Conservation (phyloP, 2,329 filamentous ascomycete species). For the Aureobasidium pullulans region DNA sequence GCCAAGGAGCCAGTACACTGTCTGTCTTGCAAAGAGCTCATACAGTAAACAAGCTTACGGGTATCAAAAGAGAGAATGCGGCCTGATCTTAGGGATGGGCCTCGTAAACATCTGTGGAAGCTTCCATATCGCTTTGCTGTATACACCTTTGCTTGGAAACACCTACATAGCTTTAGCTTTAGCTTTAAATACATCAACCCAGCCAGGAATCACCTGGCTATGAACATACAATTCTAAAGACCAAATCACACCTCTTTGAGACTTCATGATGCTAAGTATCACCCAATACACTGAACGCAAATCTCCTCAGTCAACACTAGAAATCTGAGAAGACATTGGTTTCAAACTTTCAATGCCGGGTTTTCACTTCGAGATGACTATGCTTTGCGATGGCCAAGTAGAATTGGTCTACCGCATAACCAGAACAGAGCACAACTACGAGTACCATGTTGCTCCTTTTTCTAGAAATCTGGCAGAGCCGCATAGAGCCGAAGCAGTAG, state of each 20-base stretch:
- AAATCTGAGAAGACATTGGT: too few species aligned
- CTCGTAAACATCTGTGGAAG: neutral
- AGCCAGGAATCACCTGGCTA: neutral
- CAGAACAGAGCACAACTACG: too few species aligned
- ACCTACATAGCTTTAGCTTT: neutral
- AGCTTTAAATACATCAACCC: neutral
- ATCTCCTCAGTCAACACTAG: too few species aligned
- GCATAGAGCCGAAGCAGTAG: neutral
- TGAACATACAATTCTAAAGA: neutral
- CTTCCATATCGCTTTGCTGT: neutral
- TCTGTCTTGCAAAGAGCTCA: slow-evolving; percentile 21
- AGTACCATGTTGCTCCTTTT: too few species aligned
- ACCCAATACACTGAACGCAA: too few species aligned
- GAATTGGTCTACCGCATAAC: too few species aligned
- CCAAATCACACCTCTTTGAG: neutral
- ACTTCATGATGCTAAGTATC: too few species aligned
- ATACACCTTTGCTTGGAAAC: neutral
- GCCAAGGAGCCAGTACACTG: slow-evolving; percentile 23
- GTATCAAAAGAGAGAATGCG: too few species aligned
- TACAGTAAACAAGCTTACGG: slow-evolving; percentile 9
- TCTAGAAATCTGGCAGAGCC: neutral
- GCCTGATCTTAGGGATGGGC: neutral
- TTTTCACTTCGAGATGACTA: neutral
- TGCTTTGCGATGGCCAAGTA: neutral
- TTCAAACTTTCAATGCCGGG: neutral